phyloP scores from a whole-genome alignment of 108 stramenopile genomes.

The Discostella stelligeroides region DNA sequence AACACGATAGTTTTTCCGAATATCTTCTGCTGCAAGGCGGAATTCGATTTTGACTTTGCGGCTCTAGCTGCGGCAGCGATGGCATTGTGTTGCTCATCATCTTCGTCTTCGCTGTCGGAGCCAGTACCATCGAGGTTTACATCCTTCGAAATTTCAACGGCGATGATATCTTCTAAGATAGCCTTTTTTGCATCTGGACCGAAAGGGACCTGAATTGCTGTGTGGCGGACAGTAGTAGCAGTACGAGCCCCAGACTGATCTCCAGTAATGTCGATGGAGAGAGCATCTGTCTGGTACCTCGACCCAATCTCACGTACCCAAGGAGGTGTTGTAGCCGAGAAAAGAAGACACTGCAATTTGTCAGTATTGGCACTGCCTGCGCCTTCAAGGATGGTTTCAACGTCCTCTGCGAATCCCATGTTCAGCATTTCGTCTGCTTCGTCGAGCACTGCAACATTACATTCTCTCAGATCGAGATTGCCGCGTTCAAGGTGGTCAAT shows the following conservation, averaged over 20 bases:
- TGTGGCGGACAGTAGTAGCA: slow-evolving; percentile 94
- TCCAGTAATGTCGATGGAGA: slow-evolving; percentile 91
- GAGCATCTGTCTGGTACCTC: slow-evolving; percentile 85
- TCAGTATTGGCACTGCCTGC: slow-evolving; percentile 62
- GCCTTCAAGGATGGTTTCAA: slow-evolving; percentile 90
- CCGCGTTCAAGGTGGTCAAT: slow-evolving; percentile 97
- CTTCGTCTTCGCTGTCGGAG: slow-evolving; percentile 36
- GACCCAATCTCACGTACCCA: slow-evolving; percentile 95
- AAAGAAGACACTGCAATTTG: slow-evolving; percentile 94
- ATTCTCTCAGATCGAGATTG: slow-evolving; percentile 82
- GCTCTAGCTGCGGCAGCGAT: slow-evolving; percentile 89
- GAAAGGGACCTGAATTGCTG: slow-evolving; percentile 92
- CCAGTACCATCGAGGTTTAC: slow-evolving; percentile 37
- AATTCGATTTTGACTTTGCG: slow-evolving; percentile 59
- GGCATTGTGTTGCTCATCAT: slow-evolving; percentile 73
- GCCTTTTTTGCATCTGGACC: slow-evolving; percentile 79
- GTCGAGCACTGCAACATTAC: slow-evolving; percentile 92
- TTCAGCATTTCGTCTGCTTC: slow-evolving; percentile 99
- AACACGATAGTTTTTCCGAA: slow-evolving; percentile 98
- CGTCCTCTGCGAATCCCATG: slow-evolving; percentile 99
- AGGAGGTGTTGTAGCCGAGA: slow-evolving; percentile 97
- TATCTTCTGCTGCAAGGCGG: slow-evolving; percentile 89
- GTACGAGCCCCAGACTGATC: slow-evolving; percentile 81
- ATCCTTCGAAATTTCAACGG: slow-evolving; percentile 90
- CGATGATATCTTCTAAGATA: slow-evolving; percentile 87